Conservation (phyloP, 768 basidiomycete species). For the Tylopilus felleus region DNA sequence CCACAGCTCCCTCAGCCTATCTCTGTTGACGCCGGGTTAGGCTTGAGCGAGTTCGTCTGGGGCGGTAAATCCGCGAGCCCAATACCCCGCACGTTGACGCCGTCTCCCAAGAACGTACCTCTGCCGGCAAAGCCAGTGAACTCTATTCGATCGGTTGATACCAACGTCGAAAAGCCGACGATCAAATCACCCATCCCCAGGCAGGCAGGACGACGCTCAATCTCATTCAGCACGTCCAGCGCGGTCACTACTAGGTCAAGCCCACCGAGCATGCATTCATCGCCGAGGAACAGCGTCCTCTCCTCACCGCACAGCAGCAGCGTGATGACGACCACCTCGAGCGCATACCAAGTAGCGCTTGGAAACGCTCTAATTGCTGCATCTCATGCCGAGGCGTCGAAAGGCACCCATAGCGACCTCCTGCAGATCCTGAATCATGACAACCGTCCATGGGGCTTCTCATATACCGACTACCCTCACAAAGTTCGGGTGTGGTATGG, state of each 20-base stretch:
- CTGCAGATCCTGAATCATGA: conserved; percentile 90
- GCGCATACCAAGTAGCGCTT: conserved; percentile 58
- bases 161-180: conserved; percentile 35
- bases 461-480: conserved; percentile 75
- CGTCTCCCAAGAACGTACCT: conserved; percentile 18
- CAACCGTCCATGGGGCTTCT: conserved; percentile 86
- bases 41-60: conserved; percentile 58
- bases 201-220: conserved; percentile 60
- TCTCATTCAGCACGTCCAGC: conserved; percentile 52
- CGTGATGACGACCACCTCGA: conserved; percentile 24
- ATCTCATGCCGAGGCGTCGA: conserved; percentile 91
- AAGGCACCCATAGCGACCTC: conserved; percentile 88
- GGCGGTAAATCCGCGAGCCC: conserved; percentile 22
- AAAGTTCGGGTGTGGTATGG: conserved; percentile 89
- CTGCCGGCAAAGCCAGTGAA: conserved; percentile 14
- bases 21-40: conserved; percentile 54
- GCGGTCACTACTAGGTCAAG: conserved; percentile 34
- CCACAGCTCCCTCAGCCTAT: conserved; percentile 54
- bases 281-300: conserved; percentile 47
- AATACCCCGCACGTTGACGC: conserved; percentile 11
- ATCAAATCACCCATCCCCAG: conserved; percentile 40
- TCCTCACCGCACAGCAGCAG: conserved; percentile 25
- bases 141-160: conserved; percentile 23
- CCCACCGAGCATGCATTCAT: conserved; percentile 50
- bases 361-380: conserved; percentile 90